Evolutionary conservation across 352 stramenopile genomes (phyloP).

Genomic region (Pythium aphanidermatum): DNA sequence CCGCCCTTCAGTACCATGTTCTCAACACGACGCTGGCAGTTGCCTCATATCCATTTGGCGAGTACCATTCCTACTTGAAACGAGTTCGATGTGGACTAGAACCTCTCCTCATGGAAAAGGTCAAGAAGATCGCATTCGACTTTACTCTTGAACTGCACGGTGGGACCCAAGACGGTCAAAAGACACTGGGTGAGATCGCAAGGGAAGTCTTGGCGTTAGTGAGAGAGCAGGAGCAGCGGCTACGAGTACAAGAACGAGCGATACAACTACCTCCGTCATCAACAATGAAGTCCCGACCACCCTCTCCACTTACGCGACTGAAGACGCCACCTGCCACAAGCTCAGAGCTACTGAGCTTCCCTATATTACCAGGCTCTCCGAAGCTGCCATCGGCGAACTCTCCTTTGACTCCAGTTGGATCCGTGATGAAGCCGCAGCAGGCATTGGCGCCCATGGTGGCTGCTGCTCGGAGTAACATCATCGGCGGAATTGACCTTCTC

Average conservation of each 20-base stretch:
- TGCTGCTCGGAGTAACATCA: too few species aligned
- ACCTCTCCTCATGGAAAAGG: constrained; percentile 31
- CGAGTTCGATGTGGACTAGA: neutral
- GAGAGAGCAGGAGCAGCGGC: constrained; percentile 27
- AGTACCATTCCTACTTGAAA: constrained; percentile 31
- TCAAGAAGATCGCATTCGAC: constrained; percentile 56
- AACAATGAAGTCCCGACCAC: too few species aligned
- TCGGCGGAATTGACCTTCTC: constrained; percentile 13
- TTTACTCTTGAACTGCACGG: constrained; percentile 51
- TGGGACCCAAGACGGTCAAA: constrained; percentile 25
- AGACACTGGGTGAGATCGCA: constrained; percentile 55
- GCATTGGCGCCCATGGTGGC: too few species aligned
- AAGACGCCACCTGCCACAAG: too few species aligned
- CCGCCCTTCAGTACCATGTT: constrained; percentile 38
- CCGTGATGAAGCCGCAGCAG: too few species aligned
- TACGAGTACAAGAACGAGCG: neutral
- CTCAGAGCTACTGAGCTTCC: too few species aligned
- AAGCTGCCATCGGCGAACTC: too few species aligned
- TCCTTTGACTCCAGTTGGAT: too few species aligned
- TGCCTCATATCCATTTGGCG: constrained; percentile 56
- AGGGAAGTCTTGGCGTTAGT: constrained; percentile 51
- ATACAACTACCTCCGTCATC: too few species aligned
- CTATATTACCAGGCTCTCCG: neutral
- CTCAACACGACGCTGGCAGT: constrained; percentile 43
- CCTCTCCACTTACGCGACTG: too few species aligned